phyloP scores from a whole-genome alignment of 192 early-diverging fungal species.

The Podila epicladia region DNA sequence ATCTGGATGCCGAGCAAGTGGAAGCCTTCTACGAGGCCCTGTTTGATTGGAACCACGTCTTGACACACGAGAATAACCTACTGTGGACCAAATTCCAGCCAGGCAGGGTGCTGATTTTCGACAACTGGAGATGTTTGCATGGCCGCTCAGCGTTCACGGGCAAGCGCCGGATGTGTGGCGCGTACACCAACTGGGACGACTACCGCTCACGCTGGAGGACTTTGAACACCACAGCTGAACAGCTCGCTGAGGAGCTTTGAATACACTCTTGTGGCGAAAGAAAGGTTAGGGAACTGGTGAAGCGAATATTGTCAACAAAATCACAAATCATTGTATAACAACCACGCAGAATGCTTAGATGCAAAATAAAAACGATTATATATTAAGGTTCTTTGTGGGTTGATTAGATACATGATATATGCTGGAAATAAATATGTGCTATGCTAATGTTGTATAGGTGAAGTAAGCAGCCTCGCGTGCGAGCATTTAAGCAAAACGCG shows the following conservation, averaged over 20 bases:
- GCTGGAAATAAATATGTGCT: too few relatives aligned
- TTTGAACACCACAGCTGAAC: slow-evolving; percentile 23
- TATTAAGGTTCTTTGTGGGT: too few relatives aligned
- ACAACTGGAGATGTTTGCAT: slow-evolving; percentile 88
- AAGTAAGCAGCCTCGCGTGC: not conserved
- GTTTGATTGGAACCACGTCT: slow-evolving; percentile 69
- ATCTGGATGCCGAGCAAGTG: slow-evolving; percentile 56
- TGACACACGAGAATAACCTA: slow-evolving; percentile 66
- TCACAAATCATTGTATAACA: too few relatives aligned
- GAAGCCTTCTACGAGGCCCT: slow-evolving; percentile 76
- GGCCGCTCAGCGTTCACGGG: slow-evolving; percentile 79
- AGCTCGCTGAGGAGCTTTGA: slow-evolving; percentile 28
- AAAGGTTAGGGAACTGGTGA: not conserved
- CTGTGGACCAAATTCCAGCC: slow-evolving; percentile 73
- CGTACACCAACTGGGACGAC: slow-evolving; percentile 83
- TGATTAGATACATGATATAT: too few relatives aligned
- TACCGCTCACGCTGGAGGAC: slow-evolving; percentile 56
- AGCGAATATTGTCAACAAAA: too few relatives aligned
- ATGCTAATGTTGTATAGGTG: not conserved
- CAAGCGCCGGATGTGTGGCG: slow-evolving; percentile 72
- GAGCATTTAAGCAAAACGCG: slow-evolving; percentile 5
- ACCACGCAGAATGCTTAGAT: too few relatives aligned
- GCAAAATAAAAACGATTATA: too few relatives aligned
- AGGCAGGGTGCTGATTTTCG: slow-evolving; percentile 77
- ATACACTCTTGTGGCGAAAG: not conserved